Evolutionary conservation across 768 basidiomycete species (phyloP), one percentile per base, ranked within the genome.

Genomic region (Russula ochroleuca): DNA sequence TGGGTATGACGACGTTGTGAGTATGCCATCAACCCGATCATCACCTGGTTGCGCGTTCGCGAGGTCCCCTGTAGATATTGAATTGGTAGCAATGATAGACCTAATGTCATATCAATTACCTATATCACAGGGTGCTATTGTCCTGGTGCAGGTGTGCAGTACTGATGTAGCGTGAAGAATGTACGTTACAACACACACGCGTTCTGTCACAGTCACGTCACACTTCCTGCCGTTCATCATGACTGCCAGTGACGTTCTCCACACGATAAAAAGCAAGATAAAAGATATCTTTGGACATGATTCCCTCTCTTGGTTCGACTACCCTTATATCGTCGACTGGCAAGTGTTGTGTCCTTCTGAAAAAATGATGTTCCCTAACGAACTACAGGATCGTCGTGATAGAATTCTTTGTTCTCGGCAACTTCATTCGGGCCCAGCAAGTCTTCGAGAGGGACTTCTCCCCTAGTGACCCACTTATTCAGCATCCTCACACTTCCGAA

Each of bases 311-410:
- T 78, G 76, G 73, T 67, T 71, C 15, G 72, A 77, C 54, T 59
- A 68, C 47, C 77, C 80, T 13, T 86, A 85, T 69, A 25, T 78
- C 13, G 57, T 78, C 6, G 86, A 87, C 70, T 87, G 86, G 85
- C 82, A 69, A 68, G 69, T 50, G 7, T 25, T 37, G 25, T n/a
- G 11, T 47, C 25, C 11, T 31, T 23, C 10, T 23, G 35, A 38
- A 54, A 51, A 43, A 47, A 47, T 5, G 11, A 47, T 47, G 4
- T 14, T 49, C 43, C n/a, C 21, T 55, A 38, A 64, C 50, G 40
- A 47, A 13, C 45, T 54, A 62, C 76, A 60, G 79, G 72, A 38
- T 50, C 21, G 43, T 71, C 48, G 71, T 81, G 40, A 63, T 73
- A 11, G 56, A 73, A 40, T 68, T 82, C 25, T 83, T 82, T 79